phyloP scores from a whole-genome alignment of 345 rosid genomes.

The Litchi chinensis region DNA sequence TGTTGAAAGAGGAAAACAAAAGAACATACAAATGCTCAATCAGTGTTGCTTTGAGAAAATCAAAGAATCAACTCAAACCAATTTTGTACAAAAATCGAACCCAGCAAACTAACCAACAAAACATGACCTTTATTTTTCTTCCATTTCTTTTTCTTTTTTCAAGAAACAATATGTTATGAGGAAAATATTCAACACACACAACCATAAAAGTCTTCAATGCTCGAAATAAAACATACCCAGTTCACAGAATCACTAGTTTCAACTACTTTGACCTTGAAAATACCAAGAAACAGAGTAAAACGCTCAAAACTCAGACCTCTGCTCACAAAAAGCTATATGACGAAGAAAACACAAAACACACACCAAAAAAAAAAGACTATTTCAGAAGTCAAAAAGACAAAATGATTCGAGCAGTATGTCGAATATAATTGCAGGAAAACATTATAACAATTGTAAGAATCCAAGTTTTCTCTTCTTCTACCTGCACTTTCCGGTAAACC shows the following conservation, averaged over 20 bases:
- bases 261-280: not conserved
- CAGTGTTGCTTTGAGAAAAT: not conserved
- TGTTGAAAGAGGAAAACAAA: not conserved
- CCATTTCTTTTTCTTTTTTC: not conserved
- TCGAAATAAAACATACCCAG: not conserved
- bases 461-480: slow-evolving; percentile 9
- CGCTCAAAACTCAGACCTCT: slow-evolving; percentile 3
- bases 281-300: not conserved
- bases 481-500: slow-evolving; percentile 23
- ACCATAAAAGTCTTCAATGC: not conserved
- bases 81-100: not conserved
- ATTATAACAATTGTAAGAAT: slow-evolving; percentile 21
- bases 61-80: not conserved
- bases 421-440: slow-evolving; percentile 2
- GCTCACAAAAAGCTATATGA: not conserved
- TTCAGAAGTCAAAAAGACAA: slow-evolving; percentile 10
- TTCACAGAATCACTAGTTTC: slow-evolving; percentile 5
- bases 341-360: not conserved
- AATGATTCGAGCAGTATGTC: not conserved
- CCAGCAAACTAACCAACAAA: not conserved
- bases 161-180: not conserved
- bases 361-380: not conserved
- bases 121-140: not conserved
- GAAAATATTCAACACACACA: not conserved
- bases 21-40: not conserved